A percentile compares a stretch with the other conserved stretches of the same genome.
Conservation (phyloP, 495 filamentous ascomycete genomes). For the Articulospora tetracladia region DNA sequence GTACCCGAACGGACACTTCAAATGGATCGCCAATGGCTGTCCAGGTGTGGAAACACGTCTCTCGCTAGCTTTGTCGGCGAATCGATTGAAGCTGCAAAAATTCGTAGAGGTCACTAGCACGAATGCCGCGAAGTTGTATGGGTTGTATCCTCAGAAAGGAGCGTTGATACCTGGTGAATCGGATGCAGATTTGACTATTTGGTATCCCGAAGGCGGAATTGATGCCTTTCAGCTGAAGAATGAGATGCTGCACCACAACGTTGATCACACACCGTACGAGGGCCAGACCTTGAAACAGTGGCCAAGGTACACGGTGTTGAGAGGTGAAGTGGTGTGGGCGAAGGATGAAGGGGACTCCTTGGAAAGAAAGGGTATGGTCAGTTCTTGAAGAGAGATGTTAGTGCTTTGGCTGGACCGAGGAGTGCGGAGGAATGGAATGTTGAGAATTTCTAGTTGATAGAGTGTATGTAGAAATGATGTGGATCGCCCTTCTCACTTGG, state of each 20-base stretch:
- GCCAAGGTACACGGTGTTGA: slow-evolving; percentile 57
- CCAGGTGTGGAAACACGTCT: slow-evolving; percentile 59
- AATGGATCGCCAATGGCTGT: slow-evolving; percentile 55
- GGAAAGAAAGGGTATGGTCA: slow-evolving; percentile 47
- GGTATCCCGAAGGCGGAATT: slow-evolving; percentile 43
- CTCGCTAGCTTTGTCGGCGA: slow-evolving; percentile 39
- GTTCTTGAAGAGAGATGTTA: slow-evolving; percentile 47
- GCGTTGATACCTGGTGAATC: slow-evolving; percentile 48
- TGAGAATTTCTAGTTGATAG: slow-evolving; percentile 22
- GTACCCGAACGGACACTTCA: slow-evolving; percentile 43
- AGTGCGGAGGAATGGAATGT: slow-evolving; percentile 28
- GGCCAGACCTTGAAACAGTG: slow-evolving; percentile 51
- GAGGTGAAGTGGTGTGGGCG: slow-evolving; percentile 56
- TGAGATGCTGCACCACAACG: slow-evolving; percentile 52
- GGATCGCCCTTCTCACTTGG: background rate
- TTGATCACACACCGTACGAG: slow-evolving; percentile 61
- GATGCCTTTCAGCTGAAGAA: slow-evolving; percentile 42
- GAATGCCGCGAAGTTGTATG: slow-evolving; percentile 60
- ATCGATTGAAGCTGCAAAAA: slow-evolving; percentile 44
- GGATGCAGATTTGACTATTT: slow-evolving; percentile 51
- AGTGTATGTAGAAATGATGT: background rate
- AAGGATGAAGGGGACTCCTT: slow-evolving; percentile 44
- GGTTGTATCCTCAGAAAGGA: slow-evolving; percentile 52
- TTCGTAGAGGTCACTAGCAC: slow-evolving; percentile 56
- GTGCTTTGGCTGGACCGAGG: slow-evolving; percentile 33